phyloP scores from a whole-genome alignment of 2,329 filamentous ascomycete genomes.

The Botrytis tulipae region DNA sequence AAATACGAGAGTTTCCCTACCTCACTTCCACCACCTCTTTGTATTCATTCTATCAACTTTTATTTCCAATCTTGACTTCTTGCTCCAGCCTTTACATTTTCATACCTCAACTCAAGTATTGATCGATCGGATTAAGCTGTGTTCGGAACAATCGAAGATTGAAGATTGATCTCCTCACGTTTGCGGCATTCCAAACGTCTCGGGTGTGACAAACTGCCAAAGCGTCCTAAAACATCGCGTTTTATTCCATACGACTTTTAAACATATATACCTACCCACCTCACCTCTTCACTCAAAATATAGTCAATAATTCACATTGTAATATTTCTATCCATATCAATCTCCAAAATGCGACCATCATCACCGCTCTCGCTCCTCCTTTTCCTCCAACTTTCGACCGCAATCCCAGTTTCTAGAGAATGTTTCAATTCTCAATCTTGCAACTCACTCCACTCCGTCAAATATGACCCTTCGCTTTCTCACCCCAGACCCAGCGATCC shows the following conservation, averaged over 20 bases:
- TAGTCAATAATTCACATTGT: not conserved
- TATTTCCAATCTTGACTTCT: not conserved
- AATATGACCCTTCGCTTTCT: not conserved
- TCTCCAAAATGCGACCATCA: slow-evolving; percentile 18
- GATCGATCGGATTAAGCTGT: not conserved
- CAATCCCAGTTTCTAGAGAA: slow-evolving; percentile 18
- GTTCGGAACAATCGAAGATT: not conserved
- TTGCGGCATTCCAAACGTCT: slow-evolving; percentile 9
- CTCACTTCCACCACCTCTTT: not conserved
- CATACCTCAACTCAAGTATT: not conserved
- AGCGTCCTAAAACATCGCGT: not conserved
- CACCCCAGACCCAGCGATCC: not conserved
- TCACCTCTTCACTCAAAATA: not conserved
- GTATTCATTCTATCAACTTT: not conserved
- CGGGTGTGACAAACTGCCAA: not conserved
- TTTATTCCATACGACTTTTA: not conserved
- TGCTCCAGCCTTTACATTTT: not conserved
- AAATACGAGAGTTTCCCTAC: not conserved
- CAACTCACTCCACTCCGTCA: not conserved
- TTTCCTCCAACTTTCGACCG: slow-evolving; percentile 27
- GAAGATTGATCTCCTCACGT: not conserved
- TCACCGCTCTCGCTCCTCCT: slow-evolving; percentile 18
- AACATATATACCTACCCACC: not conserved
- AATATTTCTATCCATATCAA: not conserved
- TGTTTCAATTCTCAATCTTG: slow-evolving; percentile 14